Evolutionary conservation across 2,329 filamentous ascomycete genomes (phyloP), one percentile per base, ranked within the genome.

Genomic region (Scedosporium dehoogii): DNA sequence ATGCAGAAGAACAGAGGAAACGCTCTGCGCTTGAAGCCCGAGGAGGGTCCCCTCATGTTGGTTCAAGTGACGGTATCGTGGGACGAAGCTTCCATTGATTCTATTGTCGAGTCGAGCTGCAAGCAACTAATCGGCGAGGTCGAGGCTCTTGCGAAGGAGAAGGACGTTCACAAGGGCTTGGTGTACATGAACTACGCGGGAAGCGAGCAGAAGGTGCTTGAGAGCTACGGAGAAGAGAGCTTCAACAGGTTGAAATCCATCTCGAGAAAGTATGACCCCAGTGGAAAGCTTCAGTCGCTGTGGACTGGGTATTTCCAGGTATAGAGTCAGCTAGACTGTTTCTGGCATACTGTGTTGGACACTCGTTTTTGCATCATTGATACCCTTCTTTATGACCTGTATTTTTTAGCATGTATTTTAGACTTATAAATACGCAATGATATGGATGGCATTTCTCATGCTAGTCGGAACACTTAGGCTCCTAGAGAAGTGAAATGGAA

Each of bases 111-210:
- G 59, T 16, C 55, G 6, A 66, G 65, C 29, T 63, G 64, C 18
- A 65, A 65, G 1, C 55, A 58, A 6, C 51, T 68, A 4, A 38
- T 70, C 14, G 33, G 62, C 6, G 65, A 48, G 16, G 62, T 70
- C 42, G 62, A 66, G 18, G 66, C 65, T 1, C 59, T 63, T 12
- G 63, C 65, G n/a, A 51, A 23, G 25, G 23, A 38, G 23, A 38
- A 18, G 14, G 55, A 27, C 4, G 6, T 58, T 14, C 12, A 25
- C 10, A 59, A 25, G 63, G 66, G 67, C 10, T 69, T 66, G 27
- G 41, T 69, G 33, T 79, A 78, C 65, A 72, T 79, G 66, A 79
- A 80, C 67, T 79, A 80, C 64, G 77, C 75, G 2, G 70, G 70
- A 18, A 63, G 66, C 38, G 70, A 67, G 27, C 75, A 80, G 66